Conservation (phyloP, 495 filamentous ascomycete species). For the Hyaloscypha hepaticicola region DNA sequence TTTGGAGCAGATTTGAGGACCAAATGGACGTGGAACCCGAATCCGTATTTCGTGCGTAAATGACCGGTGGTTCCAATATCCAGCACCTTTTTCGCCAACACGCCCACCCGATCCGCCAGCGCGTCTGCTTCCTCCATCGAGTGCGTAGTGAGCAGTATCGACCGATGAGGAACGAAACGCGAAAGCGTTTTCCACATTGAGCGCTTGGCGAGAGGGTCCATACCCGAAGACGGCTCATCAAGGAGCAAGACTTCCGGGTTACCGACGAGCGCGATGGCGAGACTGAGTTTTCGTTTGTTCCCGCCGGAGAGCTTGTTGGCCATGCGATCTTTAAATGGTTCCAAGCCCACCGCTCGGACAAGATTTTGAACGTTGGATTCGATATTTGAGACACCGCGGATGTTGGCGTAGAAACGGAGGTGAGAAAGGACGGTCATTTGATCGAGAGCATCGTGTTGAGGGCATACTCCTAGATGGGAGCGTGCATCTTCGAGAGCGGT, state of each 20-base stretch:
- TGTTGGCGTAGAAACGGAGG: slow-evolving; percentile 67
- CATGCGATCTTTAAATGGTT: slow-evolving; percentile 55
- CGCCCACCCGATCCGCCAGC: slow-evolving; percentile 64
- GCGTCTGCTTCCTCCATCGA: slow-evolving; percentile 78
- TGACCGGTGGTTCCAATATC: slow-evolving; percentile 61
- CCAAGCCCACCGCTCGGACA: slow-evolving; percentile 56
- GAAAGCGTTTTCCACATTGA: slow-evolving; percentile 70
- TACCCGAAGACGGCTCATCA: slow-evolving; percentile 64
- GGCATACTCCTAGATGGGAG: slow-evolving; percentile 71
- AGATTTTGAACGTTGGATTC: slow-evolving; percentile 59
- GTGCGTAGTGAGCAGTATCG: slow-evolving; percentile 67
- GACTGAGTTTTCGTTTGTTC: slow-evolving; percentile 67
- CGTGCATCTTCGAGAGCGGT: slow-evolving; percentile 61
- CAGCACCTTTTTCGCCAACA: slow-evolving; percentile 65
- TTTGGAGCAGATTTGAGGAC: slow-evolving; percentile 67
- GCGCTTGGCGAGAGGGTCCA: slow-evolving; percentile 69
- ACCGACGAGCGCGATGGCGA: slow-evolving; percentile 70
- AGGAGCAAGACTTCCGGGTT: slow-evolving; percentile 68
- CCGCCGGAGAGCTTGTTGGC: slow-evolving; percentile 66
- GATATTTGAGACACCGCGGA: slow-evolving; percentile 61
- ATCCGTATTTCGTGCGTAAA: slow-evolving; percentile 57
- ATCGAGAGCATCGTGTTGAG: slow-evolving; percentile 66
- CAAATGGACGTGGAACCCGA: slow-evolving; percentile 63
- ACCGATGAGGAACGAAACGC: slow-evolving; percentile 52
- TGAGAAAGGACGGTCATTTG: slow-evolving; percentile 69